Evolutionary conservation across 371 early-diverging fungal species (phyloP).

Genomic region (Umbelopsis sp.): DNA sequence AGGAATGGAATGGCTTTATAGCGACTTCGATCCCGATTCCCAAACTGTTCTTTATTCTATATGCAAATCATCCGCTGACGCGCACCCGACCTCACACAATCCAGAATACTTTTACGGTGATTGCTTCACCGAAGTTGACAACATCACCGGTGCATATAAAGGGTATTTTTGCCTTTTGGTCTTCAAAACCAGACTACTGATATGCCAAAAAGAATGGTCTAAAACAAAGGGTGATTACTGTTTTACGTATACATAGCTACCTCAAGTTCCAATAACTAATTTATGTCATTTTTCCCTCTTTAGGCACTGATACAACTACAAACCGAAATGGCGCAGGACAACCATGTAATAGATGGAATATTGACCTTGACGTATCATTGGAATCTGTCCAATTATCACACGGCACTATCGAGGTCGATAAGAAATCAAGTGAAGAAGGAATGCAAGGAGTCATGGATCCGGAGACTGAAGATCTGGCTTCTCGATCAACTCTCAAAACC

Average conservation of each 20-base stretch:
- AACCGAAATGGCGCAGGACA: neutral
- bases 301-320: neutral
- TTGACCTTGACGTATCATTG: neutral
- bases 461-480: slow-evolving; percentile 20
- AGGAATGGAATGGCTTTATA: slow-evolving; percentile 56
- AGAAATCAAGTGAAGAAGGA: slow-evolving; percentile 30
- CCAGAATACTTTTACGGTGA: slow-evolving; percentile 67
- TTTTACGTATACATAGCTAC: neutral
- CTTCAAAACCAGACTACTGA: slow-evolving; percentile 62
- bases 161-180: slow-evolving; percentile 61
- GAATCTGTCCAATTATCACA: slow-evolving; percentile 40
- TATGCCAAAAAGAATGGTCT: slow-evolving; percentile 56
- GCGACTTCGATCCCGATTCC: slow-evolving; percentile 57
- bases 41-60: slow-evolving; percentile 27
- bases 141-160: slow-evolving; percentile 52
- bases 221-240: slow-evolving; percentile 39
- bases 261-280: neutral
- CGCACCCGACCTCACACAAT: slow-evolving; percentile 47
- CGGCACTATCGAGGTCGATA: slow-evolving; percentile 50
- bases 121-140: slow-evolving; percentile 66
- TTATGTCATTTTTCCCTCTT: neutral
- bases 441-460: slow-evolving; percentile 28
- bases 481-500: neutral
- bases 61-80: slow-evolving; percentile 26
- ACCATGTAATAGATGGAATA: neutral